Percentiles rank a stretch among this genome's conserved stretches.
These are phyloP conservation scores for Albophoma yamanashiensis DNA, from an alignment of 2,329 filamentous ascomycete species.

Conservation along the genomic window DNA sequence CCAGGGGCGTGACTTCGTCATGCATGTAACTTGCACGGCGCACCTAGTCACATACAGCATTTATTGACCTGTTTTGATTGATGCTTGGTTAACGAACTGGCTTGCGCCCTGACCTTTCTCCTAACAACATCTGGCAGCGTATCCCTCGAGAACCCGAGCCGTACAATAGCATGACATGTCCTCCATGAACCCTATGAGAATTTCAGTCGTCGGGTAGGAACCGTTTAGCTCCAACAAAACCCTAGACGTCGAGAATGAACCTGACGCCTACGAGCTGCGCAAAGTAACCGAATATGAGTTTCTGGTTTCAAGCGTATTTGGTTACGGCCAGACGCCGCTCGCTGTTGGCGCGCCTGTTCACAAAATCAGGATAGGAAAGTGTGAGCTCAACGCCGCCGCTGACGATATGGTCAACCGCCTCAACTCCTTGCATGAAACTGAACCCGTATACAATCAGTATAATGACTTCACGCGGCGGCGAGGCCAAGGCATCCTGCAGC, in stretches of 20 bases:
- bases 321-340: conserved; percentile 27
- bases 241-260: background rate
- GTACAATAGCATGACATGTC: too few relatives aligned
- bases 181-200: too few relatives aligned
- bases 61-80: too few relatives aligned
- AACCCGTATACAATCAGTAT: background rate
- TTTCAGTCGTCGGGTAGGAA: too few relatives aligned
- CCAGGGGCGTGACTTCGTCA: too few relatives aligned
- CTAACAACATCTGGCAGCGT: too few relatives aligned
- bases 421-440: conserved; percentile 83
- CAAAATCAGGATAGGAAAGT: conserved; percentile 93
- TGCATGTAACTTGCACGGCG: too few relatives aligned
- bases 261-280: background rate
- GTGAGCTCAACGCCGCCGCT: conserved; percentile 85
- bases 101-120: too few relatives aligned
- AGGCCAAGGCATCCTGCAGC: background rate
- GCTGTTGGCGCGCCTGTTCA: conserved; percentile 64
- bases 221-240: too few relatives aligned
- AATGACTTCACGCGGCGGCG: background rate
- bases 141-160: too few relatives aligned
- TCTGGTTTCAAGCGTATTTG: background rate
- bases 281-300: background rate
- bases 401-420: conserved; percentile 83
- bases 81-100: too few relatives aligned
- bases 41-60: too few relatives aligned